phyloP scores from a whole-genome alignment of 2,329 filamentous ascomycete species.

The Decorospora gaudefroyi region DNA sequence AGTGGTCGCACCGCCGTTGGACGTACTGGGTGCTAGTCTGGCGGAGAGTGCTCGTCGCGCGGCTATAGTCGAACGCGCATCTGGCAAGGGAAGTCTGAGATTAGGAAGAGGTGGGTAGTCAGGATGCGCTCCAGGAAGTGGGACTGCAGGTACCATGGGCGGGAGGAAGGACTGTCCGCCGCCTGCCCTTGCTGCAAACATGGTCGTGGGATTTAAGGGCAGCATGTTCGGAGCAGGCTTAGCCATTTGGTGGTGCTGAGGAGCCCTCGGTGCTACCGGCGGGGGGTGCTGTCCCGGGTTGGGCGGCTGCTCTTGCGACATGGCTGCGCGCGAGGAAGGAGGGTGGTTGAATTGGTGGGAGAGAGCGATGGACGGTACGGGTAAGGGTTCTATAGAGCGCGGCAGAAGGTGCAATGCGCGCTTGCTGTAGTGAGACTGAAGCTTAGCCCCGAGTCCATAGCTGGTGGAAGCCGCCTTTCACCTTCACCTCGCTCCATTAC shows the following conservation, averaged over 20 bases:
- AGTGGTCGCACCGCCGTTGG: no score
- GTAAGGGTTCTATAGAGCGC: not conserved
- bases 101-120: not conserved
- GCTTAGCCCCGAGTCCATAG: not conserved
- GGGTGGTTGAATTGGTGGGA: not conserved
- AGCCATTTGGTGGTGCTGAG: not conserved
- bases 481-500: not conserved
- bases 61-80: not conserved
- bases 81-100: not conserved
- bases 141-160: not conserved
- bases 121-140: no score
- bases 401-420: not conserved
- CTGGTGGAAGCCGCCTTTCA: slow-evolving; percentile 1
- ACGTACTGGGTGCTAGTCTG: no score
- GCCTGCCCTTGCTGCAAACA: not conserved
- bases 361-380: not conserved
- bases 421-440: not conserved
- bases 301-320: not conserved
- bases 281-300: not conserved
- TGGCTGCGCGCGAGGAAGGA: not conserved
- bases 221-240: slow-evolving; percentile 10
- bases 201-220: not conserved
- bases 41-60: not conserved
- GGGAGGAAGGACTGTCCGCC: not conserved
- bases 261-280: not conserved